Percentiles rank a stretch among this genome's conserved stretches.
Conservation (phyloP, 352 stramenopile genomes). For the Phytophthora melonis region DNA sequence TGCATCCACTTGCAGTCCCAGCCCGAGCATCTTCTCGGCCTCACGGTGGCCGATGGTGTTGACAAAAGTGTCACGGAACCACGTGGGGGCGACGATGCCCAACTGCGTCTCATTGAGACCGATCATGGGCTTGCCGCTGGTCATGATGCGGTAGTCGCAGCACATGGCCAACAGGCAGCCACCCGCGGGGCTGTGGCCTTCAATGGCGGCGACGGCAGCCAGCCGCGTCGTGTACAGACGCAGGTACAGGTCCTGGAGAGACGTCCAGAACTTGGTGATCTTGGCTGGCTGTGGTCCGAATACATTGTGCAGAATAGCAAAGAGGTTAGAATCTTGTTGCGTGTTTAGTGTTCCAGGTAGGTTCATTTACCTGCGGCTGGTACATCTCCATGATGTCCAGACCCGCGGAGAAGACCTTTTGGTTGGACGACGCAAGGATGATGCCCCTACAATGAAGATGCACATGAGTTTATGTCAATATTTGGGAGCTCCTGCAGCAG, state of each 20-base stretch:
- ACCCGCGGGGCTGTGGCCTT: constrained; percentile 93
- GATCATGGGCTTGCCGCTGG: constrained; percentile 88
- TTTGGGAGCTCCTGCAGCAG: background rate
- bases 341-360: background rate
- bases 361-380: constrained; percentile 67
- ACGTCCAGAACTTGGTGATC: constrained; percentile 91
- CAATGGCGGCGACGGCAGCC: constrained; percentile 90
- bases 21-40: constrained; percentile 87
- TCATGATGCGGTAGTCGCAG: constrained; percentile 96
- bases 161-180: constrained; percentile 95
- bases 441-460: constrained; percentile 53
- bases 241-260: constrained; percentile 93
- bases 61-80: constrained; percentile 85
- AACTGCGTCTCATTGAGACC: constrained; percentile 96
- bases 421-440: constrained; percentile 81
- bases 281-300: constrained; percentile 44
- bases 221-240: constrained; percentile 93
- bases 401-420: constrained; percentile 92
- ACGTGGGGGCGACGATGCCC: constrained; percentile 90
- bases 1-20: constrained; percentile 83
- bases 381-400: constrained; percentile 95
- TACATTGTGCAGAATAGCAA: background rate
- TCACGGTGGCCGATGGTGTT: constrained; percentile 88
- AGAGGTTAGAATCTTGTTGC: too few species aligned
- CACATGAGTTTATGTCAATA: background rate